Conservation (phyloP, 169 alveolate genomes). For the Babesia bigemina region DNA sequence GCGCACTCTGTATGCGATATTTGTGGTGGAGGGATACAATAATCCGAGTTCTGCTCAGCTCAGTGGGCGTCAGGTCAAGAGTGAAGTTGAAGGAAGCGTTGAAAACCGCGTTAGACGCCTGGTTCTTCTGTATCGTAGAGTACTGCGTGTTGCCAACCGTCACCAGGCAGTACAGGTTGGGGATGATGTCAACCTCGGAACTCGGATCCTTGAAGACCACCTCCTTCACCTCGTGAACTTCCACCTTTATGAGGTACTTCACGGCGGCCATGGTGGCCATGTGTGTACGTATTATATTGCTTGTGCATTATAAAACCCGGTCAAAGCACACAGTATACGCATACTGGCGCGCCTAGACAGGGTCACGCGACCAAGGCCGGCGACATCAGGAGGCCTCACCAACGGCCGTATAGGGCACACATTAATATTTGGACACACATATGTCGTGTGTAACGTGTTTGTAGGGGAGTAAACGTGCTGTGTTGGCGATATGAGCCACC, state of each 20-base stretch:
- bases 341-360: constrained; percentile 4
- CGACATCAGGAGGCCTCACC: neutral
- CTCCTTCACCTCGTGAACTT: constrained; percentile 83
- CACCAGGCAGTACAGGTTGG: constrained; percentile 77
- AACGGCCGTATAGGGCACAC: neutral
- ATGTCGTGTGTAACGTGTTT: neutral
- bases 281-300: constrained; percentile 3
- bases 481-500: neutral
- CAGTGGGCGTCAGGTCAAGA: constrained; percentile 74
- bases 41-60: constrained; percentile 77
- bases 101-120: constrained; percentile 78
- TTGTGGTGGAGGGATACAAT: constrained; percentile 80
- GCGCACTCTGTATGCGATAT: constrained; percentile 79
- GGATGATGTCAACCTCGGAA: constrained; percentile 77
- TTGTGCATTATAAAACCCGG: neutral
- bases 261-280: constrained; percentile 51
- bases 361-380: neutral
- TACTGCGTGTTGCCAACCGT: constrained; percentile 67
- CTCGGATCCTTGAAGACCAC: constrained; percentile 80
- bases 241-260: constrained; percentile 81
- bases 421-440: neutral
- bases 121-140: constrained; percentile 72
- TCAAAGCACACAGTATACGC: constrained; percentile 29
- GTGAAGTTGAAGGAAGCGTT: constrained; percentile 82
- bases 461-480: neutral